phyloP scores from a whole-genome alignment of 345 rosid species.

The Heritiera littoralis region DNA sequence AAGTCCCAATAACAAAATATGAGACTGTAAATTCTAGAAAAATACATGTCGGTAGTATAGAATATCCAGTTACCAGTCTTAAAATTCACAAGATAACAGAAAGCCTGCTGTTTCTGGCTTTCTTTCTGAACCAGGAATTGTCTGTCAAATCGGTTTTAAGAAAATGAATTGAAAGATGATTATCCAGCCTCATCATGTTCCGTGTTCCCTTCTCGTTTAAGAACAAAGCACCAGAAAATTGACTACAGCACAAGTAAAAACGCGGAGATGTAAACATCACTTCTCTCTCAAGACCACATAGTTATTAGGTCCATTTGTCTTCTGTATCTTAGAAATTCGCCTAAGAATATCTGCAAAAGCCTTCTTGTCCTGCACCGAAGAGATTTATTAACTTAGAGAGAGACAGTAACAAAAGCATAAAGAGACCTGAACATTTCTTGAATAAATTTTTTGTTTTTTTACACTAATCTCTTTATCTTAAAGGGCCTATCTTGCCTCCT shows the following conservation, averaged over 20 bases:
- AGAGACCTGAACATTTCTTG: not conserved
- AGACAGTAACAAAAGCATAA: not conserved
- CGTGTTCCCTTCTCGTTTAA: not conserved
- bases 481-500: not conserved
- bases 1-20: not conserved
- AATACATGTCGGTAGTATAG: not conserved
- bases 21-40: not conserved
- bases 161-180: no score
- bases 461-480: not conserved
- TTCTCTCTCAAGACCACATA: slow-evolving; percentile 75
- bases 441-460: not conserved
- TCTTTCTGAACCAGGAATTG: not conserved
- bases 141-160: not conserved
- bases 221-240: not conserved
- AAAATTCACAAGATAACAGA: not conserved
- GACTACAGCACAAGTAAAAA: not conserved
- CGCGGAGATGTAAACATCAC: slow-evolving; percentile 23
- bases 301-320: slow-evolving; percentile 67
- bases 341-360: slow-evolving; percentile 78
- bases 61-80: not conserved
- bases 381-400: not conserved
- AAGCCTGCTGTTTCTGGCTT: not conserved
- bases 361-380: slow-evolving; percentile 66
- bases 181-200: not conserved
- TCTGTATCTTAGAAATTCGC: slow-evolving; percentile 88